Conservation (phyloP, 495 filamentous ascomycete species). For the Lasiosphaeris hirsuta region DNA sequence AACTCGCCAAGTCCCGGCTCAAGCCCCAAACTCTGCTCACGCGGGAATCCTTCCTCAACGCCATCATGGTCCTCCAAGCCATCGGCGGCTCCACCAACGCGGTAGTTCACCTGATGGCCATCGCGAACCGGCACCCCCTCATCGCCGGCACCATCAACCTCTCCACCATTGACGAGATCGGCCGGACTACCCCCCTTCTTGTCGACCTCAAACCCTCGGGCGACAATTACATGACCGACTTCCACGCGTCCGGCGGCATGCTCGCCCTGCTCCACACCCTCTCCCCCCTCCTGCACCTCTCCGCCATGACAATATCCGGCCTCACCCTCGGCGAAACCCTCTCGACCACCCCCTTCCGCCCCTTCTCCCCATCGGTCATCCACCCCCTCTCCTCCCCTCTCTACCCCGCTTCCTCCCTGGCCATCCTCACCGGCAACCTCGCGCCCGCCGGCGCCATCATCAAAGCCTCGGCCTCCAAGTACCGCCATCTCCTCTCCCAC, state of each 20-base stretch:
- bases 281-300: constrained; percentile 54
- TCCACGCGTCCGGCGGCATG: constrained; percentile 68
- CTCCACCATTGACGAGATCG: constrained; percentile 57
- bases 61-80: constrained; percentile 64
- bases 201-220: constrained; percentile 68
- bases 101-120: constrained; percentile 64
- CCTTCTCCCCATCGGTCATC: constrained; percentile 46
- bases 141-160: constrained; percentile 55
- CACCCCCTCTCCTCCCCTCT: constrained; percentile 51
- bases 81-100: constrained; percentile 69
- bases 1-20: constrained; percentile 19
- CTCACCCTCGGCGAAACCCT: constrained; percentile 56
- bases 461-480: constrained; percentile 62
- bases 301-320: constrained; percentile 56
- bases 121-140: constrained; percentile 55
- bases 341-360: constrained; percentile 42
- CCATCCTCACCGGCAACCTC: constrained; percentile 53
- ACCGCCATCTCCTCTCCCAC: constrained; percentile 49
- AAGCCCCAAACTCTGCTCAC: constrained; percentile 56
- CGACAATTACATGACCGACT: constrained; percentile 69
- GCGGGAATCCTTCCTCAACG: constrained; percentile 61
- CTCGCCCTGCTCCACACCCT: constrained; percentile 53
- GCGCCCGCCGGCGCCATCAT: constrained; percentile 52
- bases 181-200: constrained; percentile 55
- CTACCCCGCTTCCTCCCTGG: constrained; percentile 52